Evolutionary conservation across 1,284 basidiomycete species (phyloP).

Genomic region (Tausonia pullulans): DNA sequence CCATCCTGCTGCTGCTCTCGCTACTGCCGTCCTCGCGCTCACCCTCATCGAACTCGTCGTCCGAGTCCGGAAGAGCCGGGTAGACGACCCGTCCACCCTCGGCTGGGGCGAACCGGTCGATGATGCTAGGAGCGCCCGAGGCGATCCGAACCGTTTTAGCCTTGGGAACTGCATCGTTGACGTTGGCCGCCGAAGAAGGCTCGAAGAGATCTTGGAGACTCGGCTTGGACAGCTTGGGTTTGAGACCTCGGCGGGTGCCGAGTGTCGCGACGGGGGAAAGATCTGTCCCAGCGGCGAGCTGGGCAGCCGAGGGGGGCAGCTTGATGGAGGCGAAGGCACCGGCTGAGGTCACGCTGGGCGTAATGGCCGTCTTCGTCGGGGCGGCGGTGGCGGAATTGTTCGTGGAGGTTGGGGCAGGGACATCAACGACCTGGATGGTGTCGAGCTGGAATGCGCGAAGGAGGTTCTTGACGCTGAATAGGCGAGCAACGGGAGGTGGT

Average conservation of each 20-base stretch:
- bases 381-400: background rate
- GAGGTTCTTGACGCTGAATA: constrained; percentile 21
- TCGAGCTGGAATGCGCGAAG: constrained; percentile 22
- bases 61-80: background rate
- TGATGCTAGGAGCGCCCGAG: constrained; percentile 14
- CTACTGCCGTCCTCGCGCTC: background rate
- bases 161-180: background rate
- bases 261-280: background rate
- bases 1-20: background rate
- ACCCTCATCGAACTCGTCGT: constrained; percentile 1
- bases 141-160: constrained; percentile 15
- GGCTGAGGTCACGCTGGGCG: too few species aligned
- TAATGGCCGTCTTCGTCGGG: background rate
- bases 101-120: constrained; percentile 13
- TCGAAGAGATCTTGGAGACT: background rate
- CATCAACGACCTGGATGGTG: constrained; percentile 17
- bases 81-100: too few species aligned
- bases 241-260: background rate
- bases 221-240: background rate
- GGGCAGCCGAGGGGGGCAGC: background rate
- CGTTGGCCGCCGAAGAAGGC: background rate
- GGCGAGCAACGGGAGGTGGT: background rate
- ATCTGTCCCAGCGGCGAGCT: background rate
- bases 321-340: background rate
- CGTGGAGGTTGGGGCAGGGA: background rate